Conservation (phyloP, 2,329 filamentous ascomycete species). For the Macrophomina phaseolina region DNA sequence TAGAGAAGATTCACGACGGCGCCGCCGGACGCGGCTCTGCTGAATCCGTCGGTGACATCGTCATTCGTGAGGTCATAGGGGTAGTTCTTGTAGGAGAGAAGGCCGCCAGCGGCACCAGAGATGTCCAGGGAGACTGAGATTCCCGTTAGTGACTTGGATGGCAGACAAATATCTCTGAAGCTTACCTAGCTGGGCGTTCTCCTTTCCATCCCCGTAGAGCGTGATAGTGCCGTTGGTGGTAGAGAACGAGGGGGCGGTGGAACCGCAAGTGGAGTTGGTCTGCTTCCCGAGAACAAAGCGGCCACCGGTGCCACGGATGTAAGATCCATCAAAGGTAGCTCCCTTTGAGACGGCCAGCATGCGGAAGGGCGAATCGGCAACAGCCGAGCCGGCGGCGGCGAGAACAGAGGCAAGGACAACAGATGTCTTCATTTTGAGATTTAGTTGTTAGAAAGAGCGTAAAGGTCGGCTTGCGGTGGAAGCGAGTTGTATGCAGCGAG, state of each 20-base stretch:
- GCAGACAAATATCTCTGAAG: accelerated
- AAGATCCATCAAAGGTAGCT: slow-evolving; percentile 7
- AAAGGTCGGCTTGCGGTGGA: not conserved
- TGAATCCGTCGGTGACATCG: not conserved
- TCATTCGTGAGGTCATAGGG: slow-evolving; percentile 4
- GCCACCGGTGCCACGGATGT: slow-evolving; percentile 6
- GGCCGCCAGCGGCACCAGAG: slow-evolving; percentile 9
- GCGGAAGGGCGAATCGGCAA: not conserved
- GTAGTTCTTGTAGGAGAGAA: slow-evolving; percentile 20
- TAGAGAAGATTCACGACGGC: not conserved
- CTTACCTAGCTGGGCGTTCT: slow-evolving; percentile 5
- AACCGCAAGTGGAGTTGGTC: slow-evolving; percentile 14
- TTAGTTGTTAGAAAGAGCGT: slow-evolving; percentile 6
- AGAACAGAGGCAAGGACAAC: not conserved
- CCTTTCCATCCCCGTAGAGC: slow-evolving; percentile 15
- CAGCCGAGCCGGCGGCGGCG: slow-evolving; percentile 2
- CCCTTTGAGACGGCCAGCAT: slow-evolving; percentile 11
- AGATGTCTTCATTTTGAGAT: slow-evolving; percentile 7
- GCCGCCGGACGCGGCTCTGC: not conserved
- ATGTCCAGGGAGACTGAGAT: slow-evolving; percentile 10
- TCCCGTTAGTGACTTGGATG: too few species aligned
- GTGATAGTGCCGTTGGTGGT: slow-evolving; percentile 11
- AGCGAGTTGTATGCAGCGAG: not conserved
- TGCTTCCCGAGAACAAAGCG: slow-evolving; percentile 11
- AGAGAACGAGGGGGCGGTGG: not conserved